Evolutionary conservation across 2,329 filamentous ascomycete genomes (phyloP).

Genomic region (Phialemonium atrogriseum): DNA sequence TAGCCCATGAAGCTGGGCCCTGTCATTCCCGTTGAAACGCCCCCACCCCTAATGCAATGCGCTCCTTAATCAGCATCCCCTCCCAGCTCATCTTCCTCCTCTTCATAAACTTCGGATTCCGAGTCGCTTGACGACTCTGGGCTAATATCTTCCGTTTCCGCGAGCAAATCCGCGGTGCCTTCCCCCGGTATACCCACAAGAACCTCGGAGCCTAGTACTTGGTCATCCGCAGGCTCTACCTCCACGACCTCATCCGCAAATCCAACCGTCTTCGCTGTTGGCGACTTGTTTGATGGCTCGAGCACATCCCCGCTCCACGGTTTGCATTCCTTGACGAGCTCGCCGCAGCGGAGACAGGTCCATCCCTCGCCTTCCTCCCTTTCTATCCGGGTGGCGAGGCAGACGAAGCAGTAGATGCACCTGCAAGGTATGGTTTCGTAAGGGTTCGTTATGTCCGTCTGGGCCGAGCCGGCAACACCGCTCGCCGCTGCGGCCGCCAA

Average conservation of each 20-base stretch:
- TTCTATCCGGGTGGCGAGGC: slow-evolving; percentile 82
- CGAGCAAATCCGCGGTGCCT: slow-evolving; percentile 11
- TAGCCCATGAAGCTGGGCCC: background rate
- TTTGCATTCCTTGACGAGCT: slow-evolving; percentile 72
- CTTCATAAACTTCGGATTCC: slow-evolving; percentile 21
- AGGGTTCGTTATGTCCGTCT: slow-evolving; percentile 92
- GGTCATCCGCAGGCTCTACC: slow-evolving; percentile 5
- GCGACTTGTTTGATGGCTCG: slow-evolving; percentile 38
- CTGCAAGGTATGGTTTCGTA: slow-evolving; percentile 87
- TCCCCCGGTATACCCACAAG: slow-evolving; percentile 7
- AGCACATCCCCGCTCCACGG: slow-evolving; percentile 91
- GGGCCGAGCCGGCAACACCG: slow-evolving; percentile 77
- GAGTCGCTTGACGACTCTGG: slow-evolving; percentile 5
- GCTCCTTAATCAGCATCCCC: slow-evolving; percentile 11
- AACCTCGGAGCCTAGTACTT: slow-evolving; percentile 7
- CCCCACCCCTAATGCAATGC: background rate
- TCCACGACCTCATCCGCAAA: slow-evolving; percentile 47
- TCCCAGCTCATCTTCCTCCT: slow-evolving; percentile 19
- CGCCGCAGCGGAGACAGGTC: slow-evolving; percentile 83
- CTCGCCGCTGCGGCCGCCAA: slow-evolving; percentile 57
- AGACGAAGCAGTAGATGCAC: slow-evolving; percentile 94
- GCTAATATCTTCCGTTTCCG: background rate
- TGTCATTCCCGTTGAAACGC: background rate
- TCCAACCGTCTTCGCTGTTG: slow-evolving; percentile 48
- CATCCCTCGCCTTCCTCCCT: slow-evolving; percentile 91